Evolutionary conservation across 1,284 basidiomycete species (phyloP), one percentile per base, ranked within the genome.

Genomic region (Rhodotorula mucilaginosa): DNA sequence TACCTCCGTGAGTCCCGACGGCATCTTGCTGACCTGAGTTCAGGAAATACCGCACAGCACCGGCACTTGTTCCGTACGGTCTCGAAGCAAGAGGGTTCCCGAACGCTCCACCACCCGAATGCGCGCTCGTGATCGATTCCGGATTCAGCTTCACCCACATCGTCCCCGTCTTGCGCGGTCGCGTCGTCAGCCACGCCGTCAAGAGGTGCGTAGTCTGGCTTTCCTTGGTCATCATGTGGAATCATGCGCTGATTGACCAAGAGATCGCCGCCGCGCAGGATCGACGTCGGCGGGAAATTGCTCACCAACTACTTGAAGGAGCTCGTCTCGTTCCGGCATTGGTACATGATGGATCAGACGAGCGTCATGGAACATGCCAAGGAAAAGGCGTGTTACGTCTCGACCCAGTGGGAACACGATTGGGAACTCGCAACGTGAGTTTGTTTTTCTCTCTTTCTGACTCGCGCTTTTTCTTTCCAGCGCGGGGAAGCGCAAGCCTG

Each of bases 261-360:
- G 2, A 8, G 8, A 13, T 10, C 8, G 2, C 39, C 1, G 10
- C 39, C 39, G 65, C 26, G 16, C 78, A 94, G 94, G 75, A 87
- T 97, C 79, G 93, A 97, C 77, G 87, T 97, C 44, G 94, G 94
- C 64, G 95, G 95, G 64, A 97, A 97, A 82, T 85, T 97, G 19
- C 82, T 98, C 68, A 97, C 95, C 39, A 97, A 97, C 82, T 90
- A 96, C 65, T 85, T 98, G 49, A 97, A 97, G 79, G 92, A 95
- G 79, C 85, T 94, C 62, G 87, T 96, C 18, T 96, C 93, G 18
- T 97, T 92, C 81, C 88, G 93, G 47, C 95, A 98, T 79, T 96
- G 92, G 90, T 93, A 97, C 81, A 93, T 97, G 91, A 93, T 94
- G 88, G 93, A 97, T 79, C 91, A 97, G 82, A 93, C 92, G 1